Percentiles rank a stretch among this genome's conserved stretches.
These are phyloP conservation scores for Mycena rosella DNA, from an alignment of 768 basidiomycete genomes.

Conservation along the genomic window DNA sequence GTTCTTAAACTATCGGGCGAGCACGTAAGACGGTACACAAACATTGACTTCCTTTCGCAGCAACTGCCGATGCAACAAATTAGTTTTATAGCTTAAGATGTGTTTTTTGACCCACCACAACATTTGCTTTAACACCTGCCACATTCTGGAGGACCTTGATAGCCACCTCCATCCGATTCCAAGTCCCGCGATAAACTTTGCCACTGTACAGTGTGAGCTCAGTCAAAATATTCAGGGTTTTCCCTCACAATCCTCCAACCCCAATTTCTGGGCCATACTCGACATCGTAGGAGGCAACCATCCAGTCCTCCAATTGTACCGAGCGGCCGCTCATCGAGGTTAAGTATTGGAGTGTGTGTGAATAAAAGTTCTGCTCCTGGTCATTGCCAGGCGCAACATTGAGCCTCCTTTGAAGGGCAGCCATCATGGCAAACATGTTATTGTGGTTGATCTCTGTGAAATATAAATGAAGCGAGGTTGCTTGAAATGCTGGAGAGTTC, in stretches of 20 bases:
- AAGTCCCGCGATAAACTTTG: constrained; percentile 12
- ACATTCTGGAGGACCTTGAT: too few species aligned
- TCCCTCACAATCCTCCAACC: not conserved
- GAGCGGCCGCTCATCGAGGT: not conserved
- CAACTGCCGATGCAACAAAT: too few species aligned
- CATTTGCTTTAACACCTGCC: not conserved
- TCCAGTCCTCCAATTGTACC: not conserved
- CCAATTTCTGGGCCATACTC: not conserved
- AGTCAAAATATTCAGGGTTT: not conserved
- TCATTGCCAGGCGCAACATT: not conserved
- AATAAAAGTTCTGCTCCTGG: not conserved
- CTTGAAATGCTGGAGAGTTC: not conserved
- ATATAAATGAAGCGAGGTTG: not conserved
- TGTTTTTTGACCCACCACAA: not conserved
- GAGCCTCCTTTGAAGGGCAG: not conserved
- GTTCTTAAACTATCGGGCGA: not conserved
- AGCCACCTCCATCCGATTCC: constrained; percentile 21
- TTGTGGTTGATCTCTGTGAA: constrained; percentile 14
- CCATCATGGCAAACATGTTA: constrained; percentile 12
- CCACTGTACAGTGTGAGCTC: not conserved
- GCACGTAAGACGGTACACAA: not conserved
- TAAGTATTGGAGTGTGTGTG: constrained; percentile 19
- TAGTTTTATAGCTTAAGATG: not conserved
- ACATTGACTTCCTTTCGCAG: not conserved
- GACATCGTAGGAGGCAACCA: not conserved